Evolutionary conservation across 228 moss, liverwort and hornwort genomes (phyloP).

Genomic region (Sphagnum fallax): DNA sequence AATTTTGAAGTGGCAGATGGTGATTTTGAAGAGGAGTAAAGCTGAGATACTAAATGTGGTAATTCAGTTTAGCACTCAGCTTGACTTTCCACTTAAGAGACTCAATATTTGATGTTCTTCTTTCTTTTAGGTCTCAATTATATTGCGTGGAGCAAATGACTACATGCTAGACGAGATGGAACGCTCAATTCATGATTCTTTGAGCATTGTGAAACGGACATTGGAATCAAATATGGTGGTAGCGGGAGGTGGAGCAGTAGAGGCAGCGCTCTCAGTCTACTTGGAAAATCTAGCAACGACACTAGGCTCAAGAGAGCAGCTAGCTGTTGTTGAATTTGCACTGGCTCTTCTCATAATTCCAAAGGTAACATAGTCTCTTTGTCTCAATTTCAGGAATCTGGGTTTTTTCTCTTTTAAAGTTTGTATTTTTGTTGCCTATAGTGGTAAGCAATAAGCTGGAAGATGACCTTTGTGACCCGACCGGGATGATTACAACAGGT

Average conservation of each 20-base stretch:
- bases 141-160: constrained; percentile 80
- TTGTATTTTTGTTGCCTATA: neutral
- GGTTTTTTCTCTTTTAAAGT: neutral
- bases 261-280: constrained; percentile 68
- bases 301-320: constrained; percentile 76
- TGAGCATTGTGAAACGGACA: constrained; percentile 77
- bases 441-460: neutral
- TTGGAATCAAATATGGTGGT: constrained; percentile 78
- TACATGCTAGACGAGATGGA: constrained; percentile 95
- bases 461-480: neutral
- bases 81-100: too few relatives aligned
- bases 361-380: constrained; percentile 21
- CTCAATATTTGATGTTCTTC: too few relatives aligned
- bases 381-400: neutral
- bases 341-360: constrained; percentile 84
- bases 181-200: constrained; percentile 72
- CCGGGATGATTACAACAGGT: constrained; percentile 28
- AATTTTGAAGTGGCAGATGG: too few relatives aligned
- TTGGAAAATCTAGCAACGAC: constrained; percentile 81
- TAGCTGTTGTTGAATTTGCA: constrained; percentile 79
- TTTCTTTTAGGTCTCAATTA: constrained; percentile 58
- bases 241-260: constrained; percentile 85
- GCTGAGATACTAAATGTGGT: too few relatives aligned
- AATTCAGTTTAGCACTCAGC: too few relatives aligned
- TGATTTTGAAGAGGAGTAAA: too few relatives aligned